These are phyloP conservation scores for Phoma herbarum DNA, from an alignment of 2,329 filamentous ascomycete genomes.

Conservation along the genomic window DNA sequence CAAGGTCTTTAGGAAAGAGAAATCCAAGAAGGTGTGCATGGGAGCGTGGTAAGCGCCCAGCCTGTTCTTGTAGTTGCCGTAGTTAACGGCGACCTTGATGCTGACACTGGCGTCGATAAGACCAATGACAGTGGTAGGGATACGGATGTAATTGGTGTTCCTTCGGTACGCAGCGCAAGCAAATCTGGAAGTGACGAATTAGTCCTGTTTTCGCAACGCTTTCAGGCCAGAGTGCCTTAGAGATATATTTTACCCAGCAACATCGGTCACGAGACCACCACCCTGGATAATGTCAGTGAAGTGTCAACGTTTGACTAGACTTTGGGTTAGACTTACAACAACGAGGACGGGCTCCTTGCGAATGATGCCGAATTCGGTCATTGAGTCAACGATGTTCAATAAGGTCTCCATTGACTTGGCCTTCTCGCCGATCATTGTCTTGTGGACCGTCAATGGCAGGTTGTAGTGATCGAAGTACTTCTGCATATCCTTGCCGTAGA, in stretches of 20 bases:
- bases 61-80: conserved; percentile 78
- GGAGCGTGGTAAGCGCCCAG: conserved; percentile 78
- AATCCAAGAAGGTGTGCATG: conserved; percentile 76
- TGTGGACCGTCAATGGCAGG: conserved; percentile 70
- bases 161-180: conserved; percentile 76
- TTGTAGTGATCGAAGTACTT: conserved; percentile 72
- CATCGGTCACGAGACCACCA: conserved; percentile 57
- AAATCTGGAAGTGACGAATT: conserved; percentile 40
- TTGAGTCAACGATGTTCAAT: conserved; percentile 74
- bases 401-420: conserved; percentile 77
- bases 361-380: conserved; percentile 76
- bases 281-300: conserved; percentile 26
- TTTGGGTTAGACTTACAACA: conserved; percentile 35
- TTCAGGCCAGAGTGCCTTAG: conserved; percentile 61
- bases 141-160: conserved; percentile 77
- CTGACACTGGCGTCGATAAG: conserved; percentile 78
- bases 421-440: conserved; percentile 79
- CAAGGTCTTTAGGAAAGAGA: conserved; percentile 73
- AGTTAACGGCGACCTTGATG: conserved; percentile 82
- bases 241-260: conserved; percentile 69
- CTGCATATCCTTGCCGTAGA: conserved; percentile 73
- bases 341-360: conserved; percentile 62
- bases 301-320: not conserved
- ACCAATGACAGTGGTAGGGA: conserved; percentile 78
- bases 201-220: conserved; percentile 30